Base-by-base conservation (phyloP, 306 rosid genomes). In the Rosa lucieae region DNA sequence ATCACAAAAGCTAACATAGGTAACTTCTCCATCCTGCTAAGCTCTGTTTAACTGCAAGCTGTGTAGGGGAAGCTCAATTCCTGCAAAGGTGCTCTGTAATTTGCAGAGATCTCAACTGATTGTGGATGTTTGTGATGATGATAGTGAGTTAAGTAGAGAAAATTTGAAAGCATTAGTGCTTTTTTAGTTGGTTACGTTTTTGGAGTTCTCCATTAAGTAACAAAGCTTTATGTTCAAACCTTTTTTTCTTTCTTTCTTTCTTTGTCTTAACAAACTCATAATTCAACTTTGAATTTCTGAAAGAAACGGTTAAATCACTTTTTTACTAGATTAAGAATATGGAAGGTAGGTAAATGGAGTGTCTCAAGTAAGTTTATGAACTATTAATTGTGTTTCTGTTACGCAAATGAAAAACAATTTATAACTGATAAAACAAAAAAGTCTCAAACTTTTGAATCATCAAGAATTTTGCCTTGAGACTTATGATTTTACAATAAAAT, bases 101-200 rank as follows among this genome's bases (percentile, higher is more conserved):
- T 61, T 76, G 72, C 72, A 10, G 61, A 63, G 29, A 8, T 44
- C 73, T n/a, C 9, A 69, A 43, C 73, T 43, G 53, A 42, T n/a
- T 69, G 21, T 67, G 71, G 26, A 9, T 15, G 46, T 39, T 15
- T 67, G 71, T 67, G 71, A 67, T 37, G 71, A 40, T 67, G 14
- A 18, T 23, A 18, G 46, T 6, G 44, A 1, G 15, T 37, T 66
- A 66, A 66, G 7, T 8, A 8, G 32, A 9, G 14, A 10, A 52
- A 52, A 17, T 1, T 52, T 52, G 4, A 52, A 52, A 44, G 47
- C 10, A 44, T 1, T 49, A 18, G 53, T 53, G 17, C 39, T 4
- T 61, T 32, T 61, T 58, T 21, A n/a, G 65, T 48, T 13, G 53
- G 53, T 3, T 44, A 44, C 47, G 14, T 48, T 48, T 13, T 48